Percentiles rank a stretch among this genome's conserved stretches.
Conservation (phyloP, 1,284 basidiomycete species). For the Somion occarium region DNA sequence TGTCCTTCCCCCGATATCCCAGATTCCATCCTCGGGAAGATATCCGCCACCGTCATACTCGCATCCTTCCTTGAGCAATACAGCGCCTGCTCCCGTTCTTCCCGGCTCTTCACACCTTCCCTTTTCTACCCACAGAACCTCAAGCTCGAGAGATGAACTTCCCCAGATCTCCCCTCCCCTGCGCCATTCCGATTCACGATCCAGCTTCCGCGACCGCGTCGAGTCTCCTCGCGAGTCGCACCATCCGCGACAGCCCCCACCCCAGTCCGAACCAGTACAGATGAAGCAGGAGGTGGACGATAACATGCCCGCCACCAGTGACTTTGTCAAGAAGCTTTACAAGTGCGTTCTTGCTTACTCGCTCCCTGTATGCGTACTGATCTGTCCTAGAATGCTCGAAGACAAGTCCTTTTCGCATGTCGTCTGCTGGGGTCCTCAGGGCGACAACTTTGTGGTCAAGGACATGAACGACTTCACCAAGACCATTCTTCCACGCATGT, state of each 20-base stretch:
- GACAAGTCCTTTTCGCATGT: conserved; percentile 71
- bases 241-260: conserved; percentile 19
- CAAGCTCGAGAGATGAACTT: conserved; percentile 29
- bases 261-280: conserved; percentile 12
- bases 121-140: conserved; percentile 30
- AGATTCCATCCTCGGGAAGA: conserved; percentile 18
- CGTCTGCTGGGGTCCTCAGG: conserved; percentile 84
- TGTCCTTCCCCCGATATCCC: conserved; percentile 34
- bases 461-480: conserved; percentile 99
- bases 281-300: conserved; percentile 44
- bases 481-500: conserved; percentile 88
- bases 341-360: conserved; percentile 58
- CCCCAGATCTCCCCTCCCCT: conserved; percentile 21
- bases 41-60: conserved; percentile 32
- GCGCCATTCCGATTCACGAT: conserved; percentile 20
- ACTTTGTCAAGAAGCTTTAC: conserved; percentile 97
- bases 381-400: conserved; percentile 74
- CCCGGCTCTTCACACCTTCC: conserved; percentile 25
- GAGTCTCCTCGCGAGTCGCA: conserved; percentile 17
- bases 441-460: conserved; percentile 94
- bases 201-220: conserved; percentile 15
- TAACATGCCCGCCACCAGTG: conserved; percentile 70
- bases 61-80: conserved; percentile 29
- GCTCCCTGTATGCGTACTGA: conserved; percentile 9
- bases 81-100: conserved; percentile 26